Conservation (phyloP, 2,329 filamentous ascomycete genomes). For the Cytospora chrysosperma region DNA sequence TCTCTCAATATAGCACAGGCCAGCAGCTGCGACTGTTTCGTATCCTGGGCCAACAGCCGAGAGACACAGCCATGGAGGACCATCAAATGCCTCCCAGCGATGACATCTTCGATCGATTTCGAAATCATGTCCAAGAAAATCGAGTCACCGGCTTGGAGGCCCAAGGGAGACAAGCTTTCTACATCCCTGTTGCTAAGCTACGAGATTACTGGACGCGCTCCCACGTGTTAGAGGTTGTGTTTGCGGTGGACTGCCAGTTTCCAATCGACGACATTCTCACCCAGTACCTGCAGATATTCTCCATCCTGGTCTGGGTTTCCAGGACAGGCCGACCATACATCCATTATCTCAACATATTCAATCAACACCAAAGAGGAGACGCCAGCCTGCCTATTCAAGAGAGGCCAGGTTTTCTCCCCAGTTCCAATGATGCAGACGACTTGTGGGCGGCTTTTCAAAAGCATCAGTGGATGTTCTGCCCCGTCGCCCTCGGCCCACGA, state of each 20-base stretch:
- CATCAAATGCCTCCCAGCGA: no score
- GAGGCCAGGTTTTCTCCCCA: neutral
- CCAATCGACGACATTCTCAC: neutral
- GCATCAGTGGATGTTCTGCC: neutral
- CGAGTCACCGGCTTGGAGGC: no score
- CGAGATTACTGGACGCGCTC: neutral
- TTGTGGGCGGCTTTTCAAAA: neutral
- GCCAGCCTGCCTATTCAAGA: neutral
- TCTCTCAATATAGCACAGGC: no score
- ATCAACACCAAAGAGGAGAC: neutral
- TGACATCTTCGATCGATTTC: no score
- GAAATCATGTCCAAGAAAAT: no score
- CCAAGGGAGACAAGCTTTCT: neutral
- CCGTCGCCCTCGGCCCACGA: neutral
- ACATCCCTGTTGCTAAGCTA: neutral
- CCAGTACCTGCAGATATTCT: neutral
- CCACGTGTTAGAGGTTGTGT: neutral
- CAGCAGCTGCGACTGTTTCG: no score
- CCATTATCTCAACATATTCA: neutral
- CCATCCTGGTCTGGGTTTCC: slow-evolving; percentile 1
- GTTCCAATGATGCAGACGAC: neutral
- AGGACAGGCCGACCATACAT: neutral
- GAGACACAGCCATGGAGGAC: no score
- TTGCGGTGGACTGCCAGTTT: neutral
- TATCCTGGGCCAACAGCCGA: no score